Conservation (phyloP, 495 filamentous ascomycete species). For the Rhizodiscina lignyota region DNA sequence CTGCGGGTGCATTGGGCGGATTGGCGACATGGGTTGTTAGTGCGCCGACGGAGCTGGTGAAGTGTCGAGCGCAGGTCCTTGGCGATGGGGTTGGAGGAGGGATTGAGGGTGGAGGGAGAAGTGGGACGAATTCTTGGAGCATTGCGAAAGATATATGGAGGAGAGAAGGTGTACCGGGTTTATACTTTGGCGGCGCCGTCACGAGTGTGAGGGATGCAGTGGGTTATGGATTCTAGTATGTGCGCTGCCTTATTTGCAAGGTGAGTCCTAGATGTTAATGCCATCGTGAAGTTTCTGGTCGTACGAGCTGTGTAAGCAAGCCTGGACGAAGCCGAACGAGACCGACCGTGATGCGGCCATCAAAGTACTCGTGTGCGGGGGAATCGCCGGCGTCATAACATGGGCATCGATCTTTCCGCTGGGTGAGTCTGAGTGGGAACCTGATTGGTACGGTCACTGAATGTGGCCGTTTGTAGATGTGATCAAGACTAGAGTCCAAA, state of each 20-base stretch:
- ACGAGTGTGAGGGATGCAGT: conserved; percentile 70
- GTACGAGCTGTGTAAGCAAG: conserved; percentile 55
- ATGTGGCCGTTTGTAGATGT: conserved; percentile 34
- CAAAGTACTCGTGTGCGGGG: conserved; percentile 63
- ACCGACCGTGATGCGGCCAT: conserved; percentile 31
- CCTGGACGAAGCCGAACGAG: conserved; percentile 19
- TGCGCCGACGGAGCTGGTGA: conserved; percentile 74
- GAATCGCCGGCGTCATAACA: conserved; percentile 65
- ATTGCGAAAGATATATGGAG: conserved; percentile 45
- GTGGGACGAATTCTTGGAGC: conserved; percentile 30
- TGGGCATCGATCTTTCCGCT: conserved; percentile 81
- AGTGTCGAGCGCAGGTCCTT: conserved; percentile 59
- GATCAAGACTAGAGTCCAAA: conserved; percentile 74
- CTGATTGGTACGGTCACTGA: not conserved
- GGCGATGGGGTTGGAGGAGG: not conserved
- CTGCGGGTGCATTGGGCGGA: conserved; percentile 61
- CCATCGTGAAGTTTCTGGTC: conserved; percentile 49
- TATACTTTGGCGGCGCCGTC: conserved; percentile 63
- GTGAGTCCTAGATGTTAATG: no score
- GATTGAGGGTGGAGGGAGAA: conserved; percentile 2
- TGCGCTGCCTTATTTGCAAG: conserved; percentile 6
- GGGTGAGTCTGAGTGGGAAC: conserved; percentile 10
- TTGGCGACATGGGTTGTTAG: conserved; percentile 67
- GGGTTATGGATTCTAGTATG: conserved; percentile 82
- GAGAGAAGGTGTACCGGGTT: conserved; percentile 44